Base-by-base conservation (phyloP, 176 grass and related monocot genomes). In the Chrysopogon serrulatus region DNA sequence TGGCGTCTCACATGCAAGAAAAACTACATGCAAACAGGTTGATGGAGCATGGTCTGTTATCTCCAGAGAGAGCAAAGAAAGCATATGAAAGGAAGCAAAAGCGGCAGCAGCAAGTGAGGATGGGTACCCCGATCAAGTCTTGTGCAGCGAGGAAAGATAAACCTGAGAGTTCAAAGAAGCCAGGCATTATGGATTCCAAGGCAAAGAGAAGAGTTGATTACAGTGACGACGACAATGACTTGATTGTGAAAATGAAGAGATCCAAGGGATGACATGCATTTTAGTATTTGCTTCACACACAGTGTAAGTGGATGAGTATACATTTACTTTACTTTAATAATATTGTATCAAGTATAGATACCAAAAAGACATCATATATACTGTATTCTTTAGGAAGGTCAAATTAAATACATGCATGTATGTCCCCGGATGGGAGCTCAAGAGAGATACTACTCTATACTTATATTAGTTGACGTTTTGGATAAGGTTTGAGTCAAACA, bases 21-120 rank as follows among this genome's bases (percentile, higher is more conserved):
- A 27, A 4, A 23, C 51, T 57, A 59, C 49, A 35, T 16, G n/a
- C 23, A 32, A 77, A 77, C 81, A 98, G 96, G 96, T 93, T 98
- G 79, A 98, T 98, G 96, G 96, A 98, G 71, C 93, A 98, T 45
- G 96, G 96, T n/a, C 33, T 98, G 82, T 65, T 98, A 84, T 88
- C 93, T 73, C 87, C 87, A 1, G 96, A 98, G 80, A 95, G 79
- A 76, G 89, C 96, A 36, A 98, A 86, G 84, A 95, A 98, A 86
- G 87, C 96, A 79, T 95, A 87, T 19, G 96, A 98, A 31, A 95
- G 69, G 73, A 98, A 93, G 76, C 89, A 92, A 49, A 98, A 82
- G 57, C 85, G 86, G 57, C 91, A 84, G 73, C 88, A 90, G 48
- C 93, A 95, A 82, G 68, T 90, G 54, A 64, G 77, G 83, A 77